Conservation (phyloP, 1,284 basidiomycete species). For the Puccinia triticina region DNA sequence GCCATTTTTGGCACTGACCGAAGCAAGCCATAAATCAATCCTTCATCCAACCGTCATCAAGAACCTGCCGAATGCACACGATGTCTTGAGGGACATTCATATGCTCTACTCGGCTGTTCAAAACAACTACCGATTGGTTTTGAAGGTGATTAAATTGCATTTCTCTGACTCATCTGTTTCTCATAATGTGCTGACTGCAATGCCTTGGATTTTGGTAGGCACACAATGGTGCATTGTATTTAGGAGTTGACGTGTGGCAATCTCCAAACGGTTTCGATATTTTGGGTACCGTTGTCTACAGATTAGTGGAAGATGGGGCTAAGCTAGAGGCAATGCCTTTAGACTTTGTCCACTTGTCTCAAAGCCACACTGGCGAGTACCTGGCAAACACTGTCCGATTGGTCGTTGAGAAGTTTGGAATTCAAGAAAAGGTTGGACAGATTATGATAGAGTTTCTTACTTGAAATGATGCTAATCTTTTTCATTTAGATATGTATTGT, state of each 20-base stretch:
- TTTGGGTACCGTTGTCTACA: not conserved
- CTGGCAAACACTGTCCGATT: too few species aligned
- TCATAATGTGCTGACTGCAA: not conserved
- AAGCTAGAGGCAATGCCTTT: conserved; percentile 6
- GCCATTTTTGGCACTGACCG: not conserved
- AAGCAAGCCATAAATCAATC: not conserved
- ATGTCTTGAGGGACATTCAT: not conserved
- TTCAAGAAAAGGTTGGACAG: not conserved
- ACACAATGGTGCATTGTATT: not conserved
- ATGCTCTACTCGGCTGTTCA: conserved; percentile 10
- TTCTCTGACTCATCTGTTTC: not conserved
- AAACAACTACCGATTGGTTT: not conserved
- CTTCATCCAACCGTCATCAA: not conserved
- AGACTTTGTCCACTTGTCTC: not conserved
- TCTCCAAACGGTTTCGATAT: too few species aligned
- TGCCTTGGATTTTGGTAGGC: not conserved
- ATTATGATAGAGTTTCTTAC: not conserved
- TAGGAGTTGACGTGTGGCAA: not conserved
- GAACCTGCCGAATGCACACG: not conserved
- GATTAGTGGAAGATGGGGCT: not conserved
- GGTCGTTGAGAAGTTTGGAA: too few species aligned
- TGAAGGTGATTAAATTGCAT: too few species aligned
- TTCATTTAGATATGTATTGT: not conserved
- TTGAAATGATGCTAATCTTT: not conserved
- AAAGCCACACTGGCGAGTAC: too few species aligned